Conservation (phyloP, 139 green algal genomes). For the Nannochloris sp. region DNA sequence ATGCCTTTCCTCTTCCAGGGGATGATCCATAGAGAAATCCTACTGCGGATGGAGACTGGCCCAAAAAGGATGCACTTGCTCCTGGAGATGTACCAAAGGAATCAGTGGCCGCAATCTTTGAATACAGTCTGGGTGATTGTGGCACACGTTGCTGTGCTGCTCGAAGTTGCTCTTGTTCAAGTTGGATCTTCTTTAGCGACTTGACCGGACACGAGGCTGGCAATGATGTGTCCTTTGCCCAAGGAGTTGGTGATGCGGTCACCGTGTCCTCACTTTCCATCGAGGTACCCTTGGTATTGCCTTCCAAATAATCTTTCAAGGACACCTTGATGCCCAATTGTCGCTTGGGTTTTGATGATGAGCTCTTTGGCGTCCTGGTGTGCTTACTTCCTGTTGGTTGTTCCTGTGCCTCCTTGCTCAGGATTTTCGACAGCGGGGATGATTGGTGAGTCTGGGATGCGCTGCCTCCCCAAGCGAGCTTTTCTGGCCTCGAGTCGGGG, state of each 20-base stretch:
- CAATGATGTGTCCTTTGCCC: too few relatives aligned
- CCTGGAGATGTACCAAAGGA: background rate
- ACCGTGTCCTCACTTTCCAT: too few relatives aligned
- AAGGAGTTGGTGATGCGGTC: too few relatives aligned
- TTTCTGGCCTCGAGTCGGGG: background rate
- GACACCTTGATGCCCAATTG: too few relatives aligned
- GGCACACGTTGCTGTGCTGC: background rate
- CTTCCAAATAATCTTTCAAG: too few relatives aligned
- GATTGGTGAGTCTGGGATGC: background rate
- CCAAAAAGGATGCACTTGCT: background rate
- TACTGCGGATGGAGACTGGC: slow-evolving; percentile 10
- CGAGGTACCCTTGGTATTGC: too few relatives aligned
- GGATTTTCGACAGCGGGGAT: too few relatives aligned
- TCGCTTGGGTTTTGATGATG: too few relatives aligned
- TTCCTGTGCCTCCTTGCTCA: too few relatives aligned
- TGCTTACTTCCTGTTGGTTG: too few relatives aligned
- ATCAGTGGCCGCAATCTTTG: background rate
- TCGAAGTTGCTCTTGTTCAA: slow-evolving; percentile 1
- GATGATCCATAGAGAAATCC: slow-evolving; percentile 18
- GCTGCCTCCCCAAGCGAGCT: slow-evolving; percentile 17
- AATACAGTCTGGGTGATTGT: background rate
- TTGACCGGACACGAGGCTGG: too few relatives aligned
- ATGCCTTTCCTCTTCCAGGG: slow-evolving; percentile 10
- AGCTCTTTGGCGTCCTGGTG: too few relatives aligned
- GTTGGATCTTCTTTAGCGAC: background rate